phyloP scores from a whole-genome alignment of 176 grass and related monocot genomes.

The Musa troglodytarum region DNA sequence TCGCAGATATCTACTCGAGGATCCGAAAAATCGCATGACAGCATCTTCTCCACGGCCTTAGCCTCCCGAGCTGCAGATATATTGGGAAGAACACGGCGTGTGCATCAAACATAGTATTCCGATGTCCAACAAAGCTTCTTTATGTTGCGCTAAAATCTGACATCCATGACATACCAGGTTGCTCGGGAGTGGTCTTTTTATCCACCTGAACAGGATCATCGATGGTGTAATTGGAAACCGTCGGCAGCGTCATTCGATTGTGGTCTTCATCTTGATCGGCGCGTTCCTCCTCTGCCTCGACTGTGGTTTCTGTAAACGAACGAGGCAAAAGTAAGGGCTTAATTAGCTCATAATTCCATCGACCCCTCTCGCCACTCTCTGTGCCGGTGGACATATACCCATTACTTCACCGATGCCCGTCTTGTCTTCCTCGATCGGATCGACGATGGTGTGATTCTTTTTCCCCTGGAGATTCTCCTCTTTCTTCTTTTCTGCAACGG shows the following conservation, averaged over 20 bases:
- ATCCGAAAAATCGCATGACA: slow-evolving; percentile 64
- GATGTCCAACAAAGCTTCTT: no score
- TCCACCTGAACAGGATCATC: slow-evolving; percentile 34
- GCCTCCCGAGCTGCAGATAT: background rate
- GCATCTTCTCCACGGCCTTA: slow-evolving; percentile 15
- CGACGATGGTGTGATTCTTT: background rate
- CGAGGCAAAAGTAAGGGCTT: background rate
- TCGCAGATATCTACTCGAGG: slow-evolving; percentile 47
- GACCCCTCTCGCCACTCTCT: no score
- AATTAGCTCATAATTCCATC: no score
- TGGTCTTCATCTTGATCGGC: background rate
- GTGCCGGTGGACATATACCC: no score
- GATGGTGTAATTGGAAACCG: slow-evolving; percentile 76
- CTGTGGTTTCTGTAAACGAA: background rate
- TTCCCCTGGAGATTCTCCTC: background rate
- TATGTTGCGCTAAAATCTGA: no score
- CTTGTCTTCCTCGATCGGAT: background rate
- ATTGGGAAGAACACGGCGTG: background rate
- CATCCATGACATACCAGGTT: background rate
- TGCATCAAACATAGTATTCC: no score
- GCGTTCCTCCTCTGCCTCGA: background rate
- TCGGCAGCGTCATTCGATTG: slow-evolving; percentile 42
- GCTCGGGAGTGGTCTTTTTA: background rate
- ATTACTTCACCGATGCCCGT: background rate
- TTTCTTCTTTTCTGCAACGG: background rate